Base-by-base conservation (phyloP, 2,329 filamentous ascomycete genomes). In the Calonectria fujianensis region DNA sequence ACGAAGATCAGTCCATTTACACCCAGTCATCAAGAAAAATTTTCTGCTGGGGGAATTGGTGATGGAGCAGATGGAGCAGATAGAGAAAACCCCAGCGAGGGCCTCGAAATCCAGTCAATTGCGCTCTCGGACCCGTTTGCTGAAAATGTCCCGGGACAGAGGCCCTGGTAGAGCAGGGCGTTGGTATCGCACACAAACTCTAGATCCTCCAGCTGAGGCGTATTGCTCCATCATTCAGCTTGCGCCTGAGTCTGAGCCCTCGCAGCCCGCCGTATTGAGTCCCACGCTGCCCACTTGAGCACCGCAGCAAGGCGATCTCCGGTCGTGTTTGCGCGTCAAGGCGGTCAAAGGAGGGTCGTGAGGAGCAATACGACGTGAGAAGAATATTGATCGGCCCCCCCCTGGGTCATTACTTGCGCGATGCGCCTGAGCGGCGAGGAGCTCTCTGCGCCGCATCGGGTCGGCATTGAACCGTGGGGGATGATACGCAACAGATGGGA, bases 1-100 rank as follows among this genome's bases (percentile, higher is more conserved):
- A 57, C 65, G 66, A 74, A 41, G 74, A 80, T 73, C 75, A 74
- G 75, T 75, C 74, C 65, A 80, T 79, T 66, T 59, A 39, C 31
- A 29, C 39, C 37, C 61, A 50, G 50, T n/a, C 54, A 50, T 29
- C 14, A n/a, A 8, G 18, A 61, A 67, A 39, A 50, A 6, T 27
- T 48, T 52, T 41, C 20, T 18, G 57, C 24, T 39, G 57, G 69
- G 67, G 67, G 68, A 65, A 45, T n/a, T 59, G 14, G 14, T 35
- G 50, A 54, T 35, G 48, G 51, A 54, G 27, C 27, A 35, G 16
- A 37, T 50, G 48, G 51, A 54, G 27, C 27, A 35, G 16, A 37
- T 50, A 39, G 29, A 48, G 51, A 64, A 70, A 63, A 64, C 24
- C 41, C 31, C 41, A 70, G 54, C 57, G 37, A 45, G 67, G 52